Conservation (phyloP, 371 early-diverging fungal genomes). For the Basidiobolus meristosporus region DNA sequence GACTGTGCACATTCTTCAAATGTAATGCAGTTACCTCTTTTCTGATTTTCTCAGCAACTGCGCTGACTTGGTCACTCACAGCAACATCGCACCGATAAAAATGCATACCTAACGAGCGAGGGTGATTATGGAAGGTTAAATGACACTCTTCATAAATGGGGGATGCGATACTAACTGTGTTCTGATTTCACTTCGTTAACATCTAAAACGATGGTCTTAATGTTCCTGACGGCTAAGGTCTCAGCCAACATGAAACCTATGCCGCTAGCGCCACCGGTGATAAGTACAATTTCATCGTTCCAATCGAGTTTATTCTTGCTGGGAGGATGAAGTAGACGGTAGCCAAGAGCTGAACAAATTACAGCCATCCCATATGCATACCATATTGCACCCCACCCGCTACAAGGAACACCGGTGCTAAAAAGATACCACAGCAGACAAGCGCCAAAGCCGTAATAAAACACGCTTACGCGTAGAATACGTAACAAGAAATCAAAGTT, state of each 20-base stretch:
- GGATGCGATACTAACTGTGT: too few species aligned
- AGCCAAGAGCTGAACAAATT: not conserved
- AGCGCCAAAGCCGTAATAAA: not conserved
- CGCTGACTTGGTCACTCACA: conserved; percentile 10
- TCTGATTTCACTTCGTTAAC: conserved; percentile 3
- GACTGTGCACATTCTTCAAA: too few species aligned
- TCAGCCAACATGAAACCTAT: conserved; percentile 17
- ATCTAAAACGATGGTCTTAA: conserved; percentile 20
- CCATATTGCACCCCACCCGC: not conserved
- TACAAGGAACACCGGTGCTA: too few species aligned
- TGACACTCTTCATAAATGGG: too few species aligned
- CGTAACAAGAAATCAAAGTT: not conserved
- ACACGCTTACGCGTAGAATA: not conserved
- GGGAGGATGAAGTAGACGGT: too few species aligned
- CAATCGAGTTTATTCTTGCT: conserved; percentile 9
- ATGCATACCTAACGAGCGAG: too few species aligned
- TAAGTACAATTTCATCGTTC: conserved; percentile 22
- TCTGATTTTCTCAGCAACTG: conserved; percentile 15
- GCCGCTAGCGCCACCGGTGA: conserved; percentile 30
- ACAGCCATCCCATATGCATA: not conserved
- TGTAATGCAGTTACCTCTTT: too few species aligned
- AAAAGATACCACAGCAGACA: not conserved
- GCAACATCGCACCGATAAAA: conserved; percentile 26
- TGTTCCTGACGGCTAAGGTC: conserved; percentile 9
- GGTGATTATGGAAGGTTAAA: too few species aligned